Base-by-base conservation (phyloP, 208 protist genomes). In the Angomonas ambiguus region DNA sequence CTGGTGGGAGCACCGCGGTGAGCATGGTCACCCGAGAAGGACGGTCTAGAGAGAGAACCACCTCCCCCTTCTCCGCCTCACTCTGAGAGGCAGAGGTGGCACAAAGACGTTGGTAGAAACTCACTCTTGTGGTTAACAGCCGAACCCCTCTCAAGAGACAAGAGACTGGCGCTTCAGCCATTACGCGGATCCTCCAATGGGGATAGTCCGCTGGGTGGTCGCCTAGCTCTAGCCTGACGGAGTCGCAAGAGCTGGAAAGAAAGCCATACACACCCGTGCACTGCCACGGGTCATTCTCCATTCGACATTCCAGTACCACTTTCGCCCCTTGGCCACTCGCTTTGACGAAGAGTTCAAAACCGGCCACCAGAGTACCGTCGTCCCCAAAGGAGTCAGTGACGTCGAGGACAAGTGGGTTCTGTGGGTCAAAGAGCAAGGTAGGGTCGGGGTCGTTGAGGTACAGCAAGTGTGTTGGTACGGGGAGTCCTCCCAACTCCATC, bases 21-120 rank as follows among this genome's bases (percentile, higher is more conserved):
- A 92, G 77, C 22, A 69, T 67, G 20, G 87, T 76, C 4, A 92
- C 18, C 1, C 65, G 48, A 41, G 60, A 45, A n/a, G 71, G 72
- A 13, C 10, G 28, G 13, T 25, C 34, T 2, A 77, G 25, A 24
- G 24, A 53, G 1, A 79, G 28, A 49, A 42, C 60, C 1, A 32
- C 41, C 5, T 31, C 59, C 13, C 35, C 13, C 8, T 41, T 13
- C 13, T 5, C 35, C 13, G 35, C 24, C 8, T n/a, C 18, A n/a
- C 18, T 53, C 45, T 4, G 13, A 20, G 45, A n/a, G 24, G 45
- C 5, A 20, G 10, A 5, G 16, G 16, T 5, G 20, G 45, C 10
- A 20, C 13, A 53, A 13, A 53, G 20, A 3, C 45, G 45, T 13
- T 20, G 3, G 45, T 53, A 53, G 18, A 53, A 53, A 13, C 45